These are phyloP conservation scores for Viridothelium virens DNA, from an alignment of 495 filamentous ascomycete species.

Conservation along the genomic window DNA sequence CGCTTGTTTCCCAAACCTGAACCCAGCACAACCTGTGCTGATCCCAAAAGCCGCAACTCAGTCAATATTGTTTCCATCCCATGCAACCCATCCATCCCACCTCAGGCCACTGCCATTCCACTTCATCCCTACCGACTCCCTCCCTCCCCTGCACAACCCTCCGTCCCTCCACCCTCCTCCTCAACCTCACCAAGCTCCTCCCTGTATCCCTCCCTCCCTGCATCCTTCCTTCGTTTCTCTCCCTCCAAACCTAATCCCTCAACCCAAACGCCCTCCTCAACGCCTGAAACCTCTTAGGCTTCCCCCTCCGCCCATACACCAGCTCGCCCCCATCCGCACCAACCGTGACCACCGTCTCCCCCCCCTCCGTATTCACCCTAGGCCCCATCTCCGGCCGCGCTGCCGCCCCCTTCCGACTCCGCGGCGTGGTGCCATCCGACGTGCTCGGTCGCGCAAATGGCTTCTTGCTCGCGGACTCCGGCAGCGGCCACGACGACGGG, in stretches of 20 bases:
- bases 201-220: not conserved
- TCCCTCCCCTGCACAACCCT: not conserved
- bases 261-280: constrained; percentile 52
- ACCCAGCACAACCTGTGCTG: not conserved
- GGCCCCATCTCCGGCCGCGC: constrained; percentile 17
- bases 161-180: not conserved
- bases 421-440: constrained; percentile 20
- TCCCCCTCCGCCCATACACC: constrained; percentile 32
- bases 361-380: constrained; percentile 23
- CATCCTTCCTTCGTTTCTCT: not conserved
- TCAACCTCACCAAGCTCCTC: not conserved
- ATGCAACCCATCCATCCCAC: not conserved
- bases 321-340: constrained; percentile 17
- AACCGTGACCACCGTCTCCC: constrained; percentile 13
- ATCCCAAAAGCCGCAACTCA: not conserved
- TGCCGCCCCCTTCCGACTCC: not conserved
- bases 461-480: constrained; percentile 20
- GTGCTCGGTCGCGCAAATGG: constrained; percentile 26
- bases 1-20: not conserved
- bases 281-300: constrained; percentile 54
- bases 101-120: not conserved
- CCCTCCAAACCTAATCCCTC: constrained; percentile 37
- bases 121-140: not conserved
- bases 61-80: not conserved
- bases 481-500: constrained; percentile 14